Base-by-base conservation (phyloP, 164 flowering plant genomes). In the Malania oleifera region DNA sequence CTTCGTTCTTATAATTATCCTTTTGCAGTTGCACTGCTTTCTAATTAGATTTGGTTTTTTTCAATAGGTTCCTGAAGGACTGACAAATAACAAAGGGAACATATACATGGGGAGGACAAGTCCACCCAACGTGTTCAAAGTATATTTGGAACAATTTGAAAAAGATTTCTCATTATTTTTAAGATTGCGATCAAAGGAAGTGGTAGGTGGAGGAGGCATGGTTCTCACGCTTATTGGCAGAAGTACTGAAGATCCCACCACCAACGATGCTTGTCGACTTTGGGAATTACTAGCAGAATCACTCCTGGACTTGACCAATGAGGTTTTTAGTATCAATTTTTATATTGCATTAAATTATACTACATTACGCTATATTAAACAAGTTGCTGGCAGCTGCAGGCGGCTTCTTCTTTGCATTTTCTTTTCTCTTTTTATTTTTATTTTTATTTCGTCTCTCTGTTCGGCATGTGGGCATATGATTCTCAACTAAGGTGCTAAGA, bases 81-180 rank as follows among this genome's bases (percentile, higher is more conserved):
- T 47, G 1, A 27, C 22, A 47, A 48, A 45, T 15, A 59, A 59
- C 54, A 31, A 59, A 22, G 54, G 62, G 31, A 34, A 49, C 7
- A 35, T 59, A 31, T 15, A 47, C 54, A 35, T 59, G 31, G 25
- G 19, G 3, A 57, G 7, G 26, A 57, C 49, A 13, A 57, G 61
- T 26, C 51, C 52, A 26, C 27, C 61, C 25, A 31, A 27, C 18
- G 61, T 41, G 10, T 27, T 26, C 6, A 34, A 19, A 13, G 62
- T 31, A 23, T 46, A 46, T 34, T 2, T 2, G 13, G 22, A 49
- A 14, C 53, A 49, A 48, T 48, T 48, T 35, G 7, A 46, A 17
- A 47, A n/a, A 14, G 62, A 48, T 9, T 59, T 59, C 53, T 47
- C 62, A 17, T 11, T 25, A 10, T 59, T 59, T 29, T 34, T 59